A percentile compares a stretch with the other conserved stretches of the same genome.
phyloP scores from a whole-genome alignment of 352 stramenopile genomes.

The Phytopythium cucurbitacearum region DNA sequence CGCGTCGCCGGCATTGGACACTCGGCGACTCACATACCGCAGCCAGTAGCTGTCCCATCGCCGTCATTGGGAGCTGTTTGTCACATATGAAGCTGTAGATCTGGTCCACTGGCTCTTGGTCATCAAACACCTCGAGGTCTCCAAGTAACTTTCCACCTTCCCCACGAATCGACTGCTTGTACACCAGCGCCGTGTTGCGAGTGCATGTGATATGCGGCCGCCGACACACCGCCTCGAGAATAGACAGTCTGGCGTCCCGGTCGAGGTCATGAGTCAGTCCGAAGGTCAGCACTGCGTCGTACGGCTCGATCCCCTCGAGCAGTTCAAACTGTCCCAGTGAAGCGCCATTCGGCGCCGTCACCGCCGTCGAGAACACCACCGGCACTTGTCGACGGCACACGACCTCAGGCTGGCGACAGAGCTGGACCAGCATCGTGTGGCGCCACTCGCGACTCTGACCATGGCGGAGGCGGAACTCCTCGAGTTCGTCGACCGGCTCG shows the following conservation, averaged over 20 bases:
- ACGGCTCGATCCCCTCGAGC: conserved; percentile 45
- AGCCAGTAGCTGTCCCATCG: conserved; percentile 33
- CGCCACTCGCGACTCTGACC: conserved; percentile 29
- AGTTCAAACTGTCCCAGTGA: conserved; percentile 39
- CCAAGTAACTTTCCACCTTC: conserved; percentile 27
- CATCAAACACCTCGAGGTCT: conserved; percentile 59
- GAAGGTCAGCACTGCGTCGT: conserved; percentile 45
- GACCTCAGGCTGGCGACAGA: conserved; percentile 28
- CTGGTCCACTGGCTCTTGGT: conserved; percentile 57
- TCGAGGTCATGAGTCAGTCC: conserved; percentile 23
- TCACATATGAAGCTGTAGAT: conserved; percentile 70
- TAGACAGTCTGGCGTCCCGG: conserved; percentile 14
- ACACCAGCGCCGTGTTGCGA: conserved; percentile 35
- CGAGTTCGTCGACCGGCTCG: conserved; percentile 52
- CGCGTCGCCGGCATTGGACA: conserved; percentile 29
- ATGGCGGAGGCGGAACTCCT: conserved; percentile 37
- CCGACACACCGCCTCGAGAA: conserved; percentile 44
- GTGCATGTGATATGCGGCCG: conserved; percentile 30
- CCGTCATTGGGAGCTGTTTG: conserved; percentile 22
- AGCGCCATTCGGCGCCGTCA: conserved; percentile 21
- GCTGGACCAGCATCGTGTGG: conserved; percentile 29
- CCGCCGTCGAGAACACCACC: conserved; percentile 35
- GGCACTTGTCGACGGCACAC: conserved; percentile 34
- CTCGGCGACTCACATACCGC: conserved; percentile 28
- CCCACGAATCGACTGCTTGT: conserved; percentile 34